Percentiles rank a stretch among this genome's conserved stretches.
Conservation (phyloP, 108 stramenopile genomes). For the Cyclotella choctawhatcheeana region DNA sequence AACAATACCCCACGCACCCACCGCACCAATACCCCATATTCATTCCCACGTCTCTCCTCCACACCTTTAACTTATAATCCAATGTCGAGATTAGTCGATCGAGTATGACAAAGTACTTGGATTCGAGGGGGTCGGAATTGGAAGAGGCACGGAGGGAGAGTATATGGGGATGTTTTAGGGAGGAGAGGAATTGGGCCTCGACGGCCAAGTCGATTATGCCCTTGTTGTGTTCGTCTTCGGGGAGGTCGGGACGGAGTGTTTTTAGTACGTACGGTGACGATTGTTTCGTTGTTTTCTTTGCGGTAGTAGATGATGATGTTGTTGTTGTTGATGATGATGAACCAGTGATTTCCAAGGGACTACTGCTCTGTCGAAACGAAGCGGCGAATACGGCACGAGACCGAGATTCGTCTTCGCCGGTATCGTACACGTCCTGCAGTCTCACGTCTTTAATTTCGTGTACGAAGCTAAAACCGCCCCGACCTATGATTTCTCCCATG, state of each 20-base stretch:
- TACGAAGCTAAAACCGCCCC: conserved; percentile 82
- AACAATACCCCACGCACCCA: conserved; percentile 77
- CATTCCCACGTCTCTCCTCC: conserved; percentile 71
- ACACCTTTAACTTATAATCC: conserved; percentile 74
- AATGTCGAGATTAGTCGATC: conserved; percentile 75
- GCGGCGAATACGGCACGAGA: conserved; percentile 59
- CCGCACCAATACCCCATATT: conserved; percentile 68
- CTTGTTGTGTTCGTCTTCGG: conserved; percentile 84
- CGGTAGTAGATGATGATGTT: neutral
- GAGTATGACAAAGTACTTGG: conserved; percentile 81
- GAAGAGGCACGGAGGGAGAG: conserved; percentile 78
- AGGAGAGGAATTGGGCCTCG: conserved; percentile 77
- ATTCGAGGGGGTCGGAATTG: conserved; percentile 83
- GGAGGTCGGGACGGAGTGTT: conserved; percentile 77
- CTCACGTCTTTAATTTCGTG: conserved; percentile 65
- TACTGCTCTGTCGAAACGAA: conserved; percentile 47
- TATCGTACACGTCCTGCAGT: conserved; percentile 77
- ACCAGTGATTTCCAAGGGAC: neutral
- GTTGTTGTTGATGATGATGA: neutral
- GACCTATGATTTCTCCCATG: conserved; percentile 69
- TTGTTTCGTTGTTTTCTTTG: neutral
- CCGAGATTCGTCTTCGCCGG: conserved; percentile 56
- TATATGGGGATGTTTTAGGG: conserved; percentile 77
- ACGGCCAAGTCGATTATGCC: conserved; percentile 89
- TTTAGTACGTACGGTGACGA: conserved; percentile 68